Evolutionary conservation across 2,329 filamentous ascomycete genomes (phyloP).

Genomic region (Diaporthe sp.): DNA sequence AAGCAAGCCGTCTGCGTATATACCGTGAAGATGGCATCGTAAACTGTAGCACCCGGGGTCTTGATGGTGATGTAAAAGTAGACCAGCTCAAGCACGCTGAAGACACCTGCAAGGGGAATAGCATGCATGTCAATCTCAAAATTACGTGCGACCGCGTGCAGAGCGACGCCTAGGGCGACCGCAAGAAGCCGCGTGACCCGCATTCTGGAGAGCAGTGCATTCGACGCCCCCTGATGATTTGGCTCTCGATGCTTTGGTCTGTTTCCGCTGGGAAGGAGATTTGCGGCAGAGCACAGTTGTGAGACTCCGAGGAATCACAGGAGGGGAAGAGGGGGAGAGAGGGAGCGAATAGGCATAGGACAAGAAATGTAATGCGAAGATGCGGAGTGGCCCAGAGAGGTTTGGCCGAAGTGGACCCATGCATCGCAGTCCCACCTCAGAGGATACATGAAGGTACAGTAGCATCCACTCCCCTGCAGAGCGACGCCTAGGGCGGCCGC

Average conservation of each 20-base stretch:
- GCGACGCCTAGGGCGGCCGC: too few species aligned
- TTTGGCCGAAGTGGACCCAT: conserved; percentile 1
- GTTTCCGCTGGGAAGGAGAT: neutral
- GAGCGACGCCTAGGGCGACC: neutral
- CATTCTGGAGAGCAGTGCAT: neutral
- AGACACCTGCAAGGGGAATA: neutral
- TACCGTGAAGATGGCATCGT: neutral
- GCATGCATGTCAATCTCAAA: conserved; percentile 19
- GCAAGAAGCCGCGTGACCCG: neutral
- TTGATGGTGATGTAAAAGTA: neutral
- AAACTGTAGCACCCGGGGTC: neutral
- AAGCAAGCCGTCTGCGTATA: neutral
- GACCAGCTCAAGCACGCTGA: neutral
- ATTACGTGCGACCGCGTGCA: neutral
- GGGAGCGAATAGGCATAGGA: neutral
- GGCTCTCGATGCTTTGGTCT: neutral
- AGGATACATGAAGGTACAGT: neutral
- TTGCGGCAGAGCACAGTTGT: neutral
- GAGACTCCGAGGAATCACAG: neutral
- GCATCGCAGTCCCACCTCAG: neutral
- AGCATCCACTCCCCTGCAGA: conserved; percentile 6
- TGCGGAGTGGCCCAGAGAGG: neutral
- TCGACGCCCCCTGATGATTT: neutral
- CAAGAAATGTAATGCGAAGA: neutral
- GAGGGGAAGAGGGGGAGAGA: neutral